phyloP scores from a whole-genome alignment of 768 basidiomycete genomes.

The Rhizopogon salebrosus region DNA sequence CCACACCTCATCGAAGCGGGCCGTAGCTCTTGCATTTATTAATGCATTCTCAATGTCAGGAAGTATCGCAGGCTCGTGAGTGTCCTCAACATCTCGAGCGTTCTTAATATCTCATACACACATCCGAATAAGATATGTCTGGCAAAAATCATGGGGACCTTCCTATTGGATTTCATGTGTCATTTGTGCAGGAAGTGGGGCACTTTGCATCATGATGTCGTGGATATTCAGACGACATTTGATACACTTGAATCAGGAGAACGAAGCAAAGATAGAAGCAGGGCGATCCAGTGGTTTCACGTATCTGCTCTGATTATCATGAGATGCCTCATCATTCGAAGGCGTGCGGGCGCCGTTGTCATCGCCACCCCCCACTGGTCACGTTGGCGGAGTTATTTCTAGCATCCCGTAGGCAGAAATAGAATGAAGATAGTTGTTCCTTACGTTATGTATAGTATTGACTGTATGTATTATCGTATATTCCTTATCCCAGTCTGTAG shows the following conservation, averaged over 20 bases:
- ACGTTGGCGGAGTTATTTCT: too few relatives aligned
- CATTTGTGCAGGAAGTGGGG: constrained; percentile 61
- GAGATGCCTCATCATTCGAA: neutral
- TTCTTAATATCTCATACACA: constrained; percentile 3
- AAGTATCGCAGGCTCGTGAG: constrained; percentile 79
- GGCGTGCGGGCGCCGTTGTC: too few relatives aligned
- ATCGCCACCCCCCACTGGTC: too few relatives aligned
- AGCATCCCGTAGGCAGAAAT: too few relatives aligned
- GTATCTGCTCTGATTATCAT: constrained; percentile 38
- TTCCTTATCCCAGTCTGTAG: too few relatives aligned
- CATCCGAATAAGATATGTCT: constrained; percentile 44
- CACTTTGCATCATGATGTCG: constrained; percentile 44
- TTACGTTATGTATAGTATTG: too few relatives aligned
- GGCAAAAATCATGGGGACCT: constrained; percentile 67
- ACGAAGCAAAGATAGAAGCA: constrained; percentile 30
- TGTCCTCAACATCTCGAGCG: constrained; percentile 9
- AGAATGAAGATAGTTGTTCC: too few relatives aligned
- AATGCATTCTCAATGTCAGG: constrained; percentile 74
- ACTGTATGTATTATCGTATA: too few relatives aligned
- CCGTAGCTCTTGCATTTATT: constrained; percentile 79
- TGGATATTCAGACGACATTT: constrained; percentile 45
- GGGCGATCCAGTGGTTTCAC: constrained; percentile 34
- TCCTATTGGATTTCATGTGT: constrained; percentile 65
- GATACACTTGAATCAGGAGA: constrained; percentile 32
- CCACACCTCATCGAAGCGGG: constrained; percentile 81